A percentile compares a stretch with the other conserved stretches of the same genome.
Evolutionary conservation across 2,329 filamentous ascomycete species (phyloP).

Genomic region (Diplodia scrobiculata): DNA sequence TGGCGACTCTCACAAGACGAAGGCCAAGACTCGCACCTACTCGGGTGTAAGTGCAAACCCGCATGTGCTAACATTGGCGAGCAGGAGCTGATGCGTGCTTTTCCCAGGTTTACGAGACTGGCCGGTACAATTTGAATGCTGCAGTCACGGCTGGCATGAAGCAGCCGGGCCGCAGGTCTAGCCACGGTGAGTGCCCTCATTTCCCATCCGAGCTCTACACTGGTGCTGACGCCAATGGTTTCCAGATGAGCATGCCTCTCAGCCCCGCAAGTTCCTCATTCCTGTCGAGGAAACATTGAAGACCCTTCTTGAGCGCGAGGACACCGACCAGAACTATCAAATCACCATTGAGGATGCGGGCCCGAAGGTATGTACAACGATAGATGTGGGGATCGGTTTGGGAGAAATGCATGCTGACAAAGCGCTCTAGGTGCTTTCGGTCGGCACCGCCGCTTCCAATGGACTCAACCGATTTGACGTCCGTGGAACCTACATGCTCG

Average conservation of each 20-base stretch:
- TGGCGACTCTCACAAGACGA: slow-evolving; percentile 55
- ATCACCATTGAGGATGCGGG: slow-evolving; percentile 97
- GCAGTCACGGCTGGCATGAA: slow-evolving; percentile 35
- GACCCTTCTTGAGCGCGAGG: slow-evolving; percentile 78
- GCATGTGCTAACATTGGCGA: neutral
- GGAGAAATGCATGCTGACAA: neutral
- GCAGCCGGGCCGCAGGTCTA: slow-evolving; percentile 41
- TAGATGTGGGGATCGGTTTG: neutral
- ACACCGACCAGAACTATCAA: slow-evolving; percentile 88
- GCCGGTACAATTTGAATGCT: slow-evolving; percentile 38
- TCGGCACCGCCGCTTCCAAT: slow-evolving; percentile 82
- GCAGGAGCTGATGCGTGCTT: neutral
- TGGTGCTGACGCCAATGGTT: neutral
- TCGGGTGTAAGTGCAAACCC: slow-evolving; percentile 54
- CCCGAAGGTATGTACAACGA: slow-evolving; percentile 67
- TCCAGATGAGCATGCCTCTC: slow-evolving; percentile 70
- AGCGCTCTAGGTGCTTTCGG: slow-evolving; percentile 65
- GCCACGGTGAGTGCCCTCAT: slow-evolving; percentile 38
- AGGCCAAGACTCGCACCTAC: slow-evolving; percentile 56
- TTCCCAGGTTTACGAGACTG: slow-evolving; percentile 9
- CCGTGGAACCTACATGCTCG: slow-evolving; percentile 94
- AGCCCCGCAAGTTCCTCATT: slow-evolving; percentile 79
- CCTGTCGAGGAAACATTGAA: slow-evolving; percentile 82
- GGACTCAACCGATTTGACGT: slow-evolving; percentile 88
- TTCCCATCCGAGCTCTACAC: neutral